Base-by-base conservation (phyloP, 2,329 filamentous ascomycete genomes). In the Elsinoe batatas region DNA sequence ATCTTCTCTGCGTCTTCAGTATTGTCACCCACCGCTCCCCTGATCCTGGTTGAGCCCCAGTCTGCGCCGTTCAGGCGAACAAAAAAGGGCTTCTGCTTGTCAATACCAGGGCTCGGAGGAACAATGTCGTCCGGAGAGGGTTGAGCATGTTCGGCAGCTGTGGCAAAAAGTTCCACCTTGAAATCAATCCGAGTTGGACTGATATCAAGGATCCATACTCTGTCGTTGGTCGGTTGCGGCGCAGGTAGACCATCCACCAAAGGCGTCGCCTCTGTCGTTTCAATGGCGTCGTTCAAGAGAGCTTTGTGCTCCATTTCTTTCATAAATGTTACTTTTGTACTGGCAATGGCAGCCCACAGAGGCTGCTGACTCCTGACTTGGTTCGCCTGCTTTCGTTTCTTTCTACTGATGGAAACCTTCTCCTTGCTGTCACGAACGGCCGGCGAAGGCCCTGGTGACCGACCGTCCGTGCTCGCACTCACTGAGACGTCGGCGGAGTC, bases 291-390 rank as follows among this genome's bases (percentile, higher is more conserved):
- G 56, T 81, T 81, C 58, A 85, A 80, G 57, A 84, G 83, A 68
- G 87, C 83, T 61, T 87, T 91, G 68, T 94, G 81, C 72, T 78
- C 76, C 69, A 76, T 79, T 74, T 71, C 91, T 74, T 95, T 93
- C 67, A 94, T 84, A 72, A 95, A 89, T 64, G 93, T 91, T 68
- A 96, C 91, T 77, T 96, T 96, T 67, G 91, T 95, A 73, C 89
- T 95, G 53, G 91, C 91, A 63, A 96, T 80, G 47, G 91, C 91
- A 61, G 91, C 89, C 91, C 91, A 96, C 61, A 96, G 81, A 49
- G 91, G 91, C 72, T 96, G 91, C 67, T 89, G 84, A 68, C 89
- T 88, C 69, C 91, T 80, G 62, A 95, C 89, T 70, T 93, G 88
- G 57, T 89, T 90, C 67, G 88, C 91, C 72, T 95, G 89, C 73